Base-by-base conservation (phyloP, 345 rosid genomes). In the Eucalyptus decipiens region DNA sequence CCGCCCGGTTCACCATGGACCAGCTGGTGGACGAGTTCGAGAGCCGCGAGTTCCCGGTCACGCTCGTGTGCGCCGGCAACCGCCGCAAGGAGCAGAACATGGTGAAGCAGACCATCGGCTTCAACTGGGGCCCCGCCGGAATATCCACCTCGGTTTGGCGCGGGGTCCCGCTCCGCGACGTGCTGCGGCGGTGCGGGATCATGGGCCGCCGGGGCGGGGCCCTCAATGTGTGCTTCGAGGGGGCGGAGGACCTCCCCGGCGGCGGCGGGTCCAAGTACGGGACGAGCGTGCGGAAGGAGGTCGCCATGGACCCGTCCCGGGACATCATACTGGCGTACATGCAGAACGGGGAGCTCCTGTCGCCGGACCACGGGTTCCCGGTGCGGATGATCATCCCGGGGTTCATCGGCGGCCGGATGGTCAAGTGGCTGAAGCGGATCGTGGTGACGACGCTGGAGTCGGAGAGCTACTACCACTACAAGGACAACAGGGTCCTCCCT, bases 231-330 rank as follows among this genome's bases (percentile, higher is more conserved):
- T 98, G 99, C 88, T 98, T 98, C 67, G 99, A 98, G 93, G 99
- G 99, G 12, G 97, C 95, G 1, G 99, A 98, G 93, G 98, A 96
- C 91, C 91, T 98, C 86, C 99, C 99, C 13, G 99, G 99, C 5
- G 99, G 98, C 30, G 99, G 98, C 3, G 99, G 98, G 86, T 95
- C 98, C 89, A 97, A 97, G 91, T 97, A 97, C 88, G 99, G 98
- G 43, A 97, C 99, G 2, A 97, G 99, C 60, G 89, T 97, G 2
- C 91, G 17, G 87, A 94, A 89, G 89, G 99, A 95, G 90, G 85
- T 90, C 32, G 99, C 97, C 0, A 95, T 97, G 98, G 99, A 97
- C 89, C 96, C 97, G 11, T 85, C 99, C 2, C 91, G 98, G 26
- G 99, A 98, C 34, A 94, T 98, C 50, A 93, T 98, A 21, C 69